These are phyloP conservation scores for Glonium stellatum DNA, from an alignment of 495 filamentous ascomycete genomes.

Conservation along the genomic window DNA sequence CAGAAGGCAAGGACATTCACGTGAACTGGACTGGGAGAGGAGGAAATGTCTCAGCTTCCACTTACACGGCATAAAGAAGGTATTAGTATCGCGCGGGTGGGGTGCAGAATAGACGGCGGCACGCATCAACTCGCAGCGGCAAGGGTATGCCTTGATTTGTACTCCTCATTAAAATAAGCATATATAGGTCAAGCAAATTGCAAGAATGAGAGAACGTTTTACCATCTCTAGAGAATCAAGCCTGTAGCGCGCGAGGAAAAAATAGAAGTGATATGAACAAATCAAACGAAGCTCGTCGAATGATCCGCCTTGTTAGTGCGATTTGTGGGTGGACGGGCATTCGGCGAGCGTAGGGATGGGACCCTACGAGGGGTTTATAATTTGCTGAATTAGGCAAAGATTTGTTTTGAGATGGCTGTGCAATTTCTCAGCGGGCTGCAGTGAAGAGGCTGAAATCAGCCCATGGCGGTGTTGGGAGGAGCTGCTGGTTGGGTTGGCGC, in stretches of 20 bases:
- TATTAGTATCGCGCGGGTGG: neutral
- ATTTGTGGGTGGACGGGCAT: too few relatives aligned
- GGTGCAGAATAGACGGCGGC: neutral
- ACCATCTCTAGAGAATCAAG: neutral
- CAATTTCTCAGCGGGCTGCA: neutral
- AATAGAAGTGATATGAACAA: too few relatives aligned
- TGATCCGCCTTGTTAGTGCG: too few relatives aligned
- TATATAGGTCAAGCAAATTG: constrained; percentile 12
- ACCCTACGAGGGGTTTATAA: too few relatives aligned
- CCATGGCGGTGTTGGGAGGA: too few relatives aligned
- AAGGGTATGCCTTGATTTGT: neutral
- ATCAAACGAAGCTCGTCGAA: too few relatives aligned
- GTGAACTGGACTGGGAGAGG: constrained; percentile 99
- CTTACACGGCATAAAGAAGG: constrained; percentile 78
- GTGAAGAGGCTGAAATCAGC: too few relatives aligned
- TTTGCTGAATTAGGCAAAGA: too few relatives aligned
- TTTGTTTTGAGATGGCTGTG: neutral
- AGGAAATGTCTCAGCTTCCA: constrained; percentile 92
- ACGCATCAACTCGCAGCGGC: constrained; percentile 1
- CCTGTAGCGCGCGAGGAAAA: too few relatives aligned
- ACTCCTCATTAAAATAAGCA: constrained; percentile 16
- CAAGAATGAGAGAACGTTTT: constrained; percentile 1
- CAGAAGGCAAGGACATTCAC: constrained; percentile 83
- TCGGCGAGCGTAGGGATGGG: too few relatives aligned
- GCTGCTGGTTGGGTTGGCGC: neutral